Evolutionary conservation across 192 early-diverging fungal species (phyloP), one percentile per base, ranked within the genome.

Genomic region (Thoreauomyces humboldtii): DNA sequence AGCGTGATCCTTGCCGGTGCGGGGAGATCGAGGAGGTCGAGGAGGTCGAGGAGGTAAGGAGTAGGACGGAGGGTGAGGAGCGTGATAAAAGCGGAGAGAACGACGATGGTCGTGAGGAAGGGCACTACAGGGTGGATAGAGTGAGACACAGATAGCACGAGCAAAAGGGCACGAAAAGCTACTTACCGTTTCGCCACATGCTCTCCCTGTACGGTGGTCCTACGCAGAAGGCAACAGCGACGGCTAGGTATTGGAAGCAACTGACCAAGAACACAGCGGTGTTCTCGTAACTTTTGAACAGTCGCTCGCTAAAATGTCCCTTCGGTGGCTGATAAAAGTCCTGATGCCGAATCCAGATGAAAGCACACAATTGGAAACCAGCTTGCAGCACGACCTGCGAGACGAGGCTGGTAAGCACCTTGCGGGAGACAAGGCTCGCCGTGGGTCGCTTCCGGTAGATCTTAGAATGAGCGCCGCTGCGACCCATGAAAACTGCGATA

Each of bases 141-240:
- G 22, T 5, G 6, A 27, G 7, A 52, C 7, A 48, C 9, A 9
- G 17, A 41, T 12, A 41, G 17, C 17, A 12, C 17, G 17, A 41
- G 38, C 38, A 9, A 17, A 12, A 12, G 17, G 38, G n/a, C n/a
- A n/a, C n/a, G n/a, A 2, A 4, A n/a, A n/a, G n/a, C n/a, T n/a
- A 67, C 76, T 78, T 80, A 93, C 91, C 78, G 69, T 99, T 99
- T 37, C 86, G 89, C 71, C 87, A 81, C 67, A 96, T 88, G 7
- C 88, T 82, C 68, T 92, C 86, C 60, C 95, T 89, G 70, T 94
- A 99, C 0, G 96, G 98, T 38, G 91, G 90, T 0, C 98, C 98
- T n/a, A 92, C 92, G 71, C 89, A 92, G 69, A 97, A 95, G 25
- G 95, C 91, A 36, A 91, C 81, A 0, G 93, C 96, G 2, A 90